Evolutionary conservation across 1,139 yeast species (phyloP), one percentile per base, ranked within the genome.

Genomic region (Candida glucosophila): DNA sequence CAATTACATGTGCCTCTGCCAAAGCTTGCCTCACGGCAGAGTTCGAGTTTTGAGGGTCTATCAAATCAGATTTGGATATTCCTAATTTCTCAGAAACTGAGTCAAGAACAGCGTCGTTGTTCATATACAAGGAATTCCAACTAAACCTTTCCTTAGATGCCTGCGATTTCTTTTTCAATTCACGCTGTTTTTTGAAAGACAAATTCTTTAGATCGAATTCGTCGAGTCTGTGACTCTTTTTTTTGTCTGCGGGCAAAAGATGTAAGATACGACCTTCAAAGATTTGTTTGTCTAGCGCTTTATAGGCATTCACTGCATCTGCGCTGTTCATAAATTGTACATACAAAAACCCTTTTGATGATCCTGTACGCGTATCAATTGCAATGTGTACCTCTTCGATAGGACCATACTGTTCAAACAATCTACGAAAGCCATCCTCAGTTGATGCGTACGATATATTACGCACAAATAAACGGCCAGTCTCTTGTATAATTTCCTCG

Each of bases 11-110:
- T 2, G 97, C 94, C 58, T 90, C 99, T 0, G 99, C 98, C 36
- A 90, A 68, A 0, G 98, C 97, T 52, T 88, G 97, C 46, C 86
- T 85, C n/a, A 90, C 97, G 1, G 95, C 96, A 26, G 95, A 81
- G 37, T 69, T 77, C 4, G 95, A 71, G 39, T 77, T 81, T 40
- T 83, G 80, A 2, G 95, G 93, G 49, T 90, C 92, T 33, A 90
- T 71, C 43, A 90, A 67, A 34, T 85, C 86, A 3, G 92, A 66
- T 48, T 90, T 92, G 16, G 76, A 52, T 27, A 92, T 66, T 5
- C 97, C 97, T 55, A 92, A 57, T 41, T 78, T 78, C 11, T 73
- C 54, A 1, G 98, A 96, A 21, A 88, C 93, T 24, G 93, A 78
- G 26, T 83, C 90, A 54, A 92, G 60, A 10, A 90, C 94, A 1